Evolutionary conservation across 1,284 basidiomycete species (phyloP), one percentile per base, ranked within the genome.

Genomic region (Somion occarium): DNA sequence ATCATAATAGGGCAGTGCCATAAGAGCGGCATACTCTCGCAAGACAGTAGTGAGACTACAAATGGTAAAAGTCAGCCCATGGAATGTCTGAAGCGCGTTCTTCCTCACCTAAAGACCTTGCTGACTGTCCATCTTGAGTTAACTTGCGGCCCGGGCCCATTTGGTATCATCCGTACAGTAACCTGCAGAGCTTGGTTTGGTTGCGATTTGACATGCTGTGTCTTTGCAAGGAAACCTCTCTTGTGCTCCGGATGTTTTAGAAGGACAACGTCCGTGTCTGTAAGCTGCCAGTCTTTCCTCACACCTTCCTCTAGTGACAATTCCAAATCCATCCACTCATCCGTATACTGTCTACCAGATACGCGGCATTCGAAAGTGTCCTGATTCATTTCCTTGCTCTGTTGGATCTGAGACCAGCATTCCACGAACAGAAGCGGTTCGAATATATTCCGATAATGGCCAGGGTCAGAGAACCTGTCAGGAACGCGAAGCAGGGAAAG

Each of bases 381-480:
- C 38, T 73, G 74, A 3, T 63, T 61, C 49, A 85, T 80, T 51
- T 89, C 83, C 60, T 91, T 88, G 25, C 92, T 82, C 63, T 91
- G 80, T 30, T 74, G 64, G 51, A 98, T 79, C 62, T 98, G 93
- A 25, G 89, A 83, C 95, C 97, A 98, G 56, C 91, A 87, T 69
- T 99, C 97, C 53, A 92, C 76, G 26, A 95, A 71, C 22, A 98
- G 74, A n/a, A 99, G 75, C 1, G 97, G 93, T 58, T 93, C 83
- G 63, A 97, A 93, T 23, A 87, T 74, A 23, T 73, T 72, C 38
- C 82, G 77, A 67, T 97, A 99, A 26, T 93, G 80, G 3, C 73
- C 65, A 48, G 84, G 79, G 52, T 80, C 77, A 2, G 61, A 60
- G 64, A 98, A 98, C 5, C 67, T 71, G 46, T 83, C 78, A 0